Evolutionary conservation across 129 eudicot species (phyloP).

Genomic region (Tagetes patula): DNA sequence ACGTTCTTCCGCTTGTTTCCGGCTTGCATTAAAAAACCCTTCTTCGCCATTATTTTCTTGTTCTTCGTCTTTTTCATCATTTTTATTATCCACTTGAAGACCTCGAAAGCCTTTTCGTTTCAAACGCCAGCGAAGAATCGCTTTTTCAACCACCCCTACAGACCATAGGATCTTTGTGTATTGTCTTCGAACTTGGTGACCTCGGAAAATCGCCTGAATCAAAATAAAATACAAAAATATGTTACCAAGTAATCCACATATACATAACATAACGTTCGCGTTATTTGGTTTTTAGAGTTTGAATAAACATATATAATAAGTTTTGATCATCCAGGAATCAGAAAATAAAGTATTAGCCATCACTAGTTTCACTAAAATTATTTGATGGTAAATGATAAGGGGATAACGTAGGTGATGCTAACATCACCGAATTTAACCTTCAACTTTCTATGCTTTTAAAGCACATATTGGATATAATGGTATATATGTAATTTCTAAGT

Average conservation of each 20-base stretch:
- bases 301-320: background rate
- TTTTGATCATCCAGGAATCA: background rate
- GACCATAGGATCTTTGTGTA: slow-evolving; percentile 83
- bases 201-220: slow-evolving; percentile 75
- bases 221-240: slow-evolving; percentile 1
- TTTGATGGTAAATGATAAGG: background rate
- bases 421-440: background rate
- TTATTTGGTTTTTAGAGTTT: background rate
- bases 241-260: slow-evolving; percentile 12
- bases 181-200: slow-evolving; percentile 75
- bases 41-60: slow-evolving; percentile 63
- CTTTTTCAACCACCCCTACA: slow-evolving; percentile 95
- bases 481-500: background rate
- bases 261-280: background rate
- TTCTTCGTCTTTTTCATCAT: slow-evolving; percentile 26
- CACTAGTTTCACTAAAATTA: slow-evolving; percentile 4
- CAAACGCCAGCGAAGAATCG: slow-evolving; percentile 78
- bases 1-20: slow-evolving; percentile 93
- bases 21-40: slow-evolving; percentile 81
- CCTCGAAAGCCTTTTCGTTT: slow-evolving; percentile 94
- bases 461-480: background rate
- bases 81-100: slow-evolving; percentile 50
- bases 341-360: background rate
- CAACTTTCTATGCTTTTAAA: background rate
- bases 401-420: background rate